Conservation (phyloP, 176 grass and related monocot species). For the Alloteropsis semialata region DNA sequence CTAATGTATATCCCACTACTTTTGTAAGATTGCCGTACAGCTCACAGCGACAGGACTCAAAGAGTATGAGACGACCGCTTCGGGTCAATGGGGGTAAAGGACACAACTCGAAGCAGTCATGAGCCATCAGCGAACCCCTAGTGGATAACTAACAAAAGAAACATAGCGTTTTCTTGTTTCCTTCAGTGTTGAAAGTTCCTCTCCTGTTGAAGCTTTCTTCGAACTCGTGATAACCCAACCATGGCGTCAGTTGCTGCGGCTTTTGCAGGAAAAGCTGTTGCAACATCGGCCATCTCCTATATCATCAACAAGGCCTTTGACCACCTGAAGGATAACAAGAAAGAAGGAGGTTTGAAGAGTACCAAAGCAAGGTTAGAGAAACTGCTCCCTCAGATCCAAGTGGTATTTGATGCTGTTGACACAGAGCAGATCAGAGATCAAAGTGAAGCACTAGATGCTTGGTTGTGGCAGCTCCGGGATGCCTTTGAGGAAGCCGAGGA, state of each 20-base stretch:
- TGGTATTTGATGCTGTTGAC: constrained; percentile 8
- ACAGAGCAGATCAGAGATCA: constrained; percentile 19
- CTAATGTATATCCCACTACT: background rate
- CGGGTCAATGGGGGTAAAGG: too few relatives aligned
- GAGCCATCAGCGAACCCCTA: too few relatives aligned
- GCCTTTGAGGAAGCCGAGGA: background rate
- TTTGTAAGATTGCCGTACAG: background rate
- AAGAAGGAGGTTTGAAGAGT: constrained; percentile 1
- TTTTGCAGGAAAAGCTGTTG: constrained; percentile 32
- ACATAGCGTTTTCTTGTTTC: too few relatives aligned
- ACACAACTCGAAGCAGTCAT: too few relatives aligned
- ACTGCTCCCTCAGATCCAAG: background rate
- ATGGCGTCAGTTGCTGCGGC: constrained; percentile 7
- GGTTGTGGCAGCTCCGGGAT: constrained; percentile 31
- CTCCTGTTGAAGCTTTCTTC: background rate
- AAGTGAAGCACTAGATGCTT: constrained; percentile 16
- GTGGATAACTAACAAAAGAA: too few relatives aligned
- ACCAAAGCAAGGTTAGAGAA: constrained; percentile 1
- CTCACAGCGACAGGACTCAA: background rate
- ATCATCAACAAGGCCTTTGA: constrained; percentile 20
- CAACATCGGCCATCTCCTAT: background rate
- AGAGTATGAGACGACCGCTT: too few relatives aligned
- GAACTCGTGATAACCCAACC: background rate
- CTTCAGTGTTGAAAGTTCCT: background rate
- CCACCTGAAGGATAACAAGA: constrained; percentile 24